Base-by-base conservation (phyloP, 495 filamentous ascomycete genomes). In the Penicillium herquei region DNA sequence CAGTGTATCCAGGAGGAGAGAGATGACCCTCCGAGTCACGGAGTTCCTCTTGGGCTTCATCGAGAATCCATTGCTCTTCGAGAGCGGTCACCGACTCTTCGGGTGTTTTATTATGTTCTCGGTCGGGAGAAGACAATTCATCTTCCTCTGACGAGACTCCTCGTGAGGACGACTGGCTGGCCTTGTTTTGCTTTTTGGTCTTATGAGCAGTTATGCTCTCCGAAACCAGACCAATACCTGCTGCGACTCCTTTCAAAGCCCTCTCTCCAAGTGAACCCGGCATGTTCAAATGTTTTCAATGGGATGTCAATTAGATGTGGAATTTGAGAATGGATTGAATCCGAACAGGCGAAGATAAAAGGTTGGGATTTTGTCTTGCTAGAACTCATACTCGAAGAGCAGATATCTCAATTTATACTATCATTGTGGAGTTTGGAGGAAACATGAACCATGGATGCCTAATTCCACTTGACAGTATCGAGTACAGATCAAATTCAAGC, bases 1-100 rank as follows among this genome's bases (percentile, higher is more conserved):
- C 51, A 47, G 40, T 48, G 14, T 17, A 26, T 7, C 17, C 13
- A 21, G 31, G 46, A 37, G 46, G 31, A 13, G 31, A 32, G 11
- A 0, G 3, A 0, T 37, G 12, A 7, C 5, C 5, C 33, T 35
- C 32, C 8, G 21, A 39, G 7, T 5, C 18, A 39, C 35, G 18
- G 16, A 65, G 49, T 18, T 75, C 63, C 30, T 74, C 69, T 45
- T 74, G 67, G 12, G 74, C 73, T 52, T 81, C 81, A 58, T 84
- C 81, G 14, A 82, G 72, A 14, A 75, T 64, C 79, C 78, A 82
- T 54, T 75, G 72, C 52, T 69, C 67, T 51, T 81, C 79, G 32
- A 68, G 63, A 3, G 46, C n/a, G 32, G 35, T 61, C 18, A 13
- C 62, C 49, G 35, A n/a, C 30, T 35, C 31, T n/a, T 49, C 43